phyloP scores from a whole-genome alignment of 805 yeast genomes.

The Yarrowia phangngaensis region DNA sequence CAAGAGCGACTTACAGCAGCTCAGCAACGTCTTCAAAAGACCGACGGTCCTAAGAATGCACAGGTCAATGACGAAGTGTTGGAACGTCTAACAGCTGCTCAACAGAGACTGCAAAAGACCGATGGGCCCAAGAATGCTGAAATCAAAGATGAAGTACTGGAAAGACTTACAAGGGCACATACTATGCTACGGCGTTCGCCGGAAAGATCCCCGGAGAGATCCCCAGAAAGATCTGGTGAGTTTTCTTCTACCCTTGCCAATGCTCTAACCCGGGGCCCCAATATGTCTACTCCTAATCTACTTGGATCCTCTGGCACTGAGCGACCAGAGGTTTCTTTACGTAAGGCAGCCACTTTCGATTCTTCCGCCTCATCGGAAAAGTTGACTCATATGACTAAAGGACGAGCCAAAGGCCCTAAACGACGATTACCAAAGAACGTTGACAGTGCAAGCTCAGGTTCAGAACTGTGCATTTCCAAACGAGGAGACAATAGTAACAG shows the following conservation, averaged over 20 bases:
- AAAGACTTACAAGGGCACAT: constrained; percentile 19
- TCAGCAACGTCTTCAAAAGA: constrained; percentile 1
- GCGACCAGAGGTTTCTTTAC: too few relatives aligned
- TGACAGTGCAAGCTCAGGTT: too few relatives aligned
- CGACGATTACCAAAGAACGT: constrained; percentile 39
- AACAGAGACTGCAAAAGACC: constrained; percentile 5
- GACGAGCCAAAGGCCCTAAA: constrained; percentile 42
- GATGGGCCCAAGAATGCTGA: constrained; percentile 20
- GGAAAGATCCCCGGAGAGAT: background rate
- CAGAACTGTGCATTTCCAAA: constrained; percentile 19
- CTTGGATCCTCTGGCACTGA: background rate
- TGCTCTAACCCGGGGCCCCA: constrained; percentile 11
- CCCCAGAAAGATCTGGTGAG: background rate
- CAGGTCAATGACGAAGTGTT: constrained; percentile 19
- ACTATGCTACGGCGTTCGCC: constrained; percentile 4
- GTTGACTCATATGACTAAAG: constrained; percentile 38
- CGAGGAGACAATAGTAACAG: constrained; percentile 6
- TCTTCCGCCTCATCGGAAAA: constrained; percentile 22
- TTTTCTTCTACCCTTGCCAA: constrained; percentile 9
- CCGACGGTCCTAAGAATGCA: constrained; percentile 14
- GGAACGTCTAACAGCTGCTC: constrained; percentile 14
- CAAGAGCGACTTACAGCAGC: constrained; percentile 17
- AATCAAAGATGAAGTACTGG: constrained; percentile 17
- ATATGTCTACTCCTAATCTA: constrained; percentile 3
- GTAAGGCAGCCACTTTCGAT: constrained; percentile 33